Base-by-base conservation (phyloP, 176 grass and related monocot genomes). In the Bonia amplexicaulis region DNA sequence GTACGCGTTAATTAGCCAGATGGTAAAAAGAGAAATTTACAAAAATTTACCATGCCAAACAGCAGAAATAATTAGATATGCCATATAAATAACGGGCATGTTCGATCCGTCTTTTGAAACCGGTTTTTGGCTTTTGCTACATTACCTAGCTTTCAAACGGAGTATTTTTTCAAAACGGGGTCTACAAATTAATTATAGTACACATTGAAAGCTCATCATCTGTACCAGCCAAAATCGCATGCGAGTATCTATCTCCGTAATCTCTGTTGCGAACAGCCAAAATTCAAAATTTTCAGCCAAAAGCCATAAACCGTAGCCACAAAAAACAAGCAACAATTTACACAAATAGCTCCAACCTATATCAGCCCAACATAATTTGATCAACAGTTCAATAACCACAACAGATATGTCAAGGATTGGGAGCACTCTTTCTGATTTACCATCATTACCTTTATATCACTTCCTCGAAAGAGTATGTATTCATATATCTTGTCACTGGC, bases 401-500 rank as follows among this genome's bases (percentile, higher is more conserved):
- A 66, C 44, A 51, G 20, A 74, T 61, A 58, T 72, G 10, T 5
- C 12, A 77, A 45, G 53, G 31, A 26, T 48, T 26, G 48, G 12
- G 9, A 39, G 8, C 53, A 81, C n/a, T 17, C 6, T 69, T 52
- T 54, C 25, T 47, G 42, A 66, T 77, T 66, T 61, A 33, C 29
- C 35, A 84, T 6, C 49, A 87, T 80, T 84, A 97, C 92, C 95
- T 92, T 94, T 90, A 97, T 97, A 80, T 97, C 95, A 73, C 81
- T 94, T 89, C 92, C 95, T 86, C 92, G 83, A 85, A 97, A 97
- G 48, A 94, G 90, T 87, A 97, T 97, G 72, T 92, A 97, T 71
- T 97, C 94, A 27, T 97, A 97, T 79, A 97, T 86, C 84, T 94
- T 97, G 74, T 97, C 95, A 23, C 92, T 91, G 14, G 92, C 81